These are phyloP conservation scores for Arthroderma uncinatum DNA, from an alignment of 2,329 filamentous ascomycete genomes.

Conservation along the genomic window DNA sequence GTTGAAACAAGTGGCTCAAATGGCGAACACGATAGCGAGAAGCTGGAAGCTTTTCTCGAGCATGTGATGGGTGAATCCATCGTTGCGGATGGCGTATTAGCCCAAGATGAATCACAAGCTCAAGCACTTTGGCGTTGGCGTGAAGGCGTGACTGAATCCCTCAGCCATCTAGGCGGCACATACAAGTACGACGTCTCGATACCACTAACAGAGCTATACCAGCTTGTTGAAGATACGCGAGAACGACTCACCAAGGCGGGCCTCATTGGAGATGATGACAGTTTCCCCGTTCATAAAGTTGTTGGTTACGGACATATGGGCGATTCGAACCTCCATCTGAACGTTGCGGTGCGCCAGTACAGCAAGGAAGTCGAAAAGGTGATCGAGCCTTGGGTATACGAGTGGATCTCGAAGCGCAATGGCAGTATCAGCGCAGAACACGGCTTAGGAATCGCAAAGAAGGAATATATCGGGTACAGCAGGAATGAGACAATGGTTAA, in stretches of 20 bases:
- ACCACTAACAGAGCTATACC: constrained; percentile 75
- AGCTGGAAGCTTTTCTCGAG: constrained; percentile 82
- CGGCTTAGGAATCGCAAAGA: constrained; percentile 87
- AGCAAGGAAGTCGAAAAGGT: constrained; percentile 76
- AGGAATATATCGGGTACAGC: constrained; percentile 89
- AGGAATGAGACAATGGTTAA: constrained; percentile 74
- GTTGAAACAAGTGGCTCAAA: constrained; percentile 95
- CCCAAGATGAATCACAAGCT: constrained; percentile 85
- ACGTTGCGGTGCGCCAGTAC: constrained; percentile 71
- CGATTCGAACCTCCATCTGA: constrained; percentile 88
- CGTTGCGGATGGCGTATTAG: constrained; percentile 78
- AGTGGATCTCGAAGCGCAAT: constrained; percentile 80
- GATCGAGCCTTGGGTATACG: constrained; percentile 91
- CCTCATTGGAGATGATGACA: constrained; percentile 63
- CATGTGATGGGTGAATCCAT: constrained; percentile 81
- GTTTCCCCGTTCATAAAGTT: constrained; percentile 73
- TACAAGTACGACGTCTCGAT: constrained; percentile 99
- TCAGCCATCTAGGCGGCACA: constrained; percentile 83
- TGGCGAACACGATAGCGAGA: constrained; percentile 81
- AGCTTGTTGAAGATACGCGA: constrained; percentile 74
- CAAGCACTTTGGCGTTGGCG: constrained; percentile 80
- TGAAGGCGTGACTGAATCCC: constrained; percentile 80
- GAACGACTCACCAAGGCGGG: constrained; percentile 61
- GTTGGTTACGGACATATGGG: constrained; percentile 98
- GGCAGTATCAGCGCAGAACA: constrained; percentile 97